phyloP scores from a whole-genome alignment of 306 rosid genomes.

The Castanea mollissima region DNA sequence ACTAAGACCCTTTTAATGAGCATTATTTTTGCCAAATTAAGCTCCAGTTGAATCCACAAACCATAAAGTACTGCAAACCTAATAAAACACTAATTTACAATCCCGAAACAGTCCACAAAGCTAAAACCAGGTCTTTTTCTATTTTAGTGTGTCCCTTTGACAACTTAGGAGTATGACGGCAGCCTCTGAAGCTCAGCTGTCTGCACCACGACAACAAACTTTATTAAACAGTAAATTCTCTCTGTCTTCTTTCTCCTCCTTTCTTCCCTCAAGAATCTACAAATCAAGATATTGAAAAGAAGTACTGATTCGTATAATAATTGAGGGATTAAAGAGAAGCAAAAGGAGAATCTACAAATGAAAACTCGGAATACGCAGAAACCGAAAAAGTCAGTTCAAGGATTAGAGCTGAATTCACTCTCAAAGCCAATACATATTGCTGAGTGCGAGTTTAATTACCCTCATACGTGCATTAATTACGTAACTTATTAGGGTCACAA shows the following conservation, averaged over 20 bases:
- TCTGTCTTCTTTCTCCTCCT: constrained; percentile 3
- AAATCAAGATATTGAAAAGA: background rate
- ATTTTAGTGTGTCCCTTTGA: background rate
- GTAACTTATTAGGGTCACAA: background rate
- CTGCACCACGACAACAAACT: constrained; percentile 5
- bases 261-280: background rate
- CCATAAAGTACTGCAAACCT: background rate
- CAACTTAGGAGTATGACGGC: background rate
- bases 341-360: background rate
- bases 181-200: constrained; percentile 8
- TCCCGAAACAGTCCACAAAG: background rate
- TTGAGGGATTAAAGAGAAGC: background rate
- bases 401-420: background rate
- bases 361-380: background rate
- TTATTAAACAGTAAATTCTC: background rate
- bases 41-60: background rate
- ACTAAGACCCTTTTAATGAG: background rate
- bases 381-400: background rate
- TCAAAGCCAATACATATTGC: background rate
- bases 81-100: background rate
- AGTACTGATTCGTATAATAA: background rate
- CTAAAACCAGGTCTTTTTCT: background rate
- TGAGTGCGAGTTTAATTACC: background rate
- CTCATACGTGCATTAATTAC: background rate
- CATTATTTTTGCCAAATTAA: background rate